Conservation (phyloP, 2,329 filamentous ascomycete species). For the Aspergillus proliferans region DNA sequence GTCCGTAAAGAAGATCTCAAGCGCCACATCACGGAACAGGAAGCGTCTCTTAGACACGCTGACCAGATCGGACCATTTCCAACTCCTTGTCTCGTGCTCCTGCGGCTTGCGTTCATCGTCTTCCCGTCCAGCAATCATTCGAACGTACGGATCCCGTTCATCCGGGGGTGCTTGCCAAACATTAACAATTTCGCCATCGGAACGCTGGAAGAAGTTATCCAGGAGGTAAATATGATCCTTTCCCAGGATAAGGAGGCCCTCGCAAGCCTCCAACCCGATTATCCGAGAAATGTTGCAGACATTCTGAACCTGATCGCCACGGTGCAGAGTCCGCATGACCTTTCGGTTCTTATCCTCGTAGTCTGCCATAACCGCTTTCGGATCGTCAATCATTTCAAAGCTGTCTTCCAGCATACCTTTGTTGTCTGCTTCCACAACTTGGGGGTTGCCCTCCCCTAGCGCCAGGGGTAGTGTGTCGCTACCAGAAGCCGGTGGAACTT, state of each 20-base stretch:
- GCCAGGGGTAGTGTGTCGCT: slow-evolving; percentile 38
- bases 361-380: slow-evolving; percentile 73
- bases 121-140: slow-evolving; percentile 80
- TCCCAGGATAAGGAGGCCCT: slow-evolving; percentile 87
- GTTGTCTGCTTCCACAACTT: slow-evolving; percentile 30
- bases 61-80: slow-evolving; percentile 91
- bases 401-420: slow-evolving; percentile 66
- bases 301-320: slow-evolving; percentile 84
- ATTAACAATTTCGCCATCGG: slow-evolving; percentile 93
- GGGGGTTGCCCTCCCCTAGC: slow-evolving; percentile 26
- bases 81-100: slow-evolving; percentile 80
- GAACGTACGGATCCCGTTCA: slow-evolving; percentile 89
- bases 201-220: slow-evolving; percentile 91
- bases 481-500: slow-evolving; percentile 32
- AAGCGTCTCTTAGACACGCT: slow-evolving; percentile 95
- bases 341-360: slow-evolving; percentile 98
- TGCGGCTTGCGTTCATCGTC: slow-evolving; percentile 51
- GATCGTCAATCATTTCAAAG: slow-evolving; percentile 92
- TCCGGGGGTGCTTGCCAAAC: slow-evolving; percentile 89
- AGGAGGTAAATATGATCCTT: slow-evolving; percentile 90
- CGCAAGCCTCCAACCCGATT: slow-evolving; percentile 84
- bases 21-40: slow-evolving; percentile 86
- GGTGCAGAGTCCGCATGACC: slow-evolving; percentile 88
- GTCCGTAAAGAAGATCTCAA: slow-evolving; percentile 97
- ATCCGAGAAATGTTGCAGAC: slow-evolving; percentile 95